A percentile compares a stretch with the other conserved stretches of the same genome.
Conservation (phyloP, 352 stramenopile genomes). For the Phytophthora cajani region DNA sequence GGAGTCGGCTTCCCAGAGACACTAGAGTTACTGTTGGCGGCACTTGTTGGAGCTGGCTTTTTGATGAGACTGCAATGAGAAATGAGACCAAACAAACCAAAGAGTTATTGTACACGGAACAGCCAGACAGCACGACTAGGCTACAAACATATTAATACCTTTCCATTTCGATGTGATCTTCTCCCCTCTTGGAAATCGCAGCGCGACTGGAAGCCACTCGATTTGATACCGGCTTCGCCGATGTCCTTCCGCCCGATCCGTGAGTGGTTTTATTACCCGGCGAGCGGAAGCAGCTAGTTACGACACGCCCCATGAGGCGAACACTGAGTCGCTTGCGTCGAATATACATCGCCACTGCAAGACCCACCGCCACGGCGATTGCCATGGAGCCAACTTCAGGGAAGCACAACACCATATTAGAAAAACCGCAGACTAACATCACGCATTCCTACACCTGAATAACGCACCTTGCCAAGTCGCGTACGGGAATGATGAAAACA, state of each 20-base stretch:
- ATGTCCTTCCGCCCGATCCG: constrained; percentile 14
- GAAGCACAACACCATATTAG: no score
- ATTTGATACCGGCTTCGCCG: constrained; percentile 31
- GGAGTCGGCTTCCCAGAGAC: constrained; percentile 4
- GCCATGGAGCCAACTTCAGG: constrained; percentile 35
- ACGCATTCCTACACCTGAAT: no score
- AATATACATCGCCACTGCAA: constrained; percentile 60
- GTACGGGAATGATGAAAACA: constrained; percentile 53
- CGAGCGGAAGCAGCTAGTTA: constrained; percentile 24
- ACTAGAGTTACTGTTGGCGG: neutral
- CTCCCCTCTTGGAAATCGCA: constrained; percentile 31
- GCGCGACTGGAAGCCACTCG: constrained; percentile 28
- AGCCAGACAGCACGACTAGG: neutral
- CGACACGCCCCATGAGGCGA: constrained; percentile 26
- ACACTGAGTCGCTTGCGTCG: constrained; percentile 45
- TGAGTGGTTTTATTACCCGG: constrained; percentile 12
- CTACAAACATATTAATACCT: constrained; percentile 39
- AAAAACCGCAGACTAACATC: no score
- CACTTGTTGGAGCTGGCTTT: constrained; percentile 10
- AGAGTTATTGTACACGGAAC: neutral
- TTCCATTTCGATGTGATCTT: constrained; percentile 49
- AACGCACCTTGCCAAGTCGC: constrained; percentile 60
- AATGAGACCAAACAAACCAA: neutral
- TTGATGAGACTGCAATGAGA: constrained; percentile 21
- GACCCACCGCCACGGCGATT: constrained; percentile 55